phyloP scores from a whole-genome alignment of 148 eudicot species.

The Vaccinium myrtillus region DNA sequence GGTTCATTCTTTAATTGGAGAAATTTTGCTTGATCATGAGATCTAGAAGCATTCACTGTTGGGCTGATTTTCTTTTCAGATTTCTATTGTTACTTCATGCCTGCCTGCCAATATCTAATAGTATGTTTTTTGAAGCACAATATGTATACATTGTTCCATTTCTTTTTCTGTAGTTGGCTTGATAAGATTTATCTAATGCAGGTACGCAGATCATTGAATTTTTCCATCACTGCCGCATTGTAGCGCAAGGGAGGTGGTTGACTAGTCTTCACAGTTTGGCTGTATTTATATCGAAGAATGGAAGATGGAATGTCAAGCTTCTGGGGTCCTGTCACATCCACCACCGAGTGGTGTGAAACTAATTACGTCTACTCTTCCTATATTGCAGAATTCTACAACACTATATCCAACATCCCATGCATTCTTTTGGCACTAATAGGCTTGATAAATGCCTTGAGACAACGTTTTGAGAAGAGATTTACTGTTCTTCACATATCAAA shows the following conservation, averaged over 20 bases:
- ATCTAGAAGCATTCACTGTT: background rate
- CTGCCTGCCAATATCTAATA: background rate
- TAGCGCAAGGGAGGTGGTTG: conserved; percentile 4
- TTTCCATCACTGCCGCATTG: background rate
- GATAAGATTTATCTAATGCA: conserved; percentile 17
- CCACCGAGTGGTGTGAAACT: conserved; percentile 56
- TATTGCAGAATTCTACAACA: conserved; percentile 60
- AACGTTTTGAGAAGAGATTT: conserved; percentile 66
- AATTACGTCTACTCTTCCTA: conserved; percentile 53
- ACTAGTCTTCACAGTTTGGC: background rate
- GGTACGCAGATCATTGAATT: background rate
- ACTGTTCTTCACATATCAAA: conserved; percentile 59
- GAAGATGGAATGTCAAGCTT: conserved; percentile 42
- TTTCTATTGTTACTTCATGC: background rate
- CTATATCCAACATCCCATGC: conserved; percentile 54
- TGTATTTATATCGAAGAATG: conserved; percentile 24
- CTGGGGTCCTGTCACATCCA: conserved; percentile 55
- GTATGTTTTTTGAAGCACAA: background rate
- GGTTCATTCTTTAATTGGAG: background rate
- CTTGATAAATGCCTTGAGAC: conserved; percentile 48
- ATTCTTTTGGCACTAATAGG: conserved; percentile 54
- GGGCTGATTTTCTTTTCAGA: background rate
- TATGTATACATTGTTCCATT: background rate
- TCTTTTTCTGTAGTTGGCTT: background rate
- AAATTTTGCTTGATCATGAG: background rate